These are phyloP conservation scores for Lizanozyma gosingica DNA, from an alignment of 1,139 yeast genomes.

Conservation along the genomic window DNA sequence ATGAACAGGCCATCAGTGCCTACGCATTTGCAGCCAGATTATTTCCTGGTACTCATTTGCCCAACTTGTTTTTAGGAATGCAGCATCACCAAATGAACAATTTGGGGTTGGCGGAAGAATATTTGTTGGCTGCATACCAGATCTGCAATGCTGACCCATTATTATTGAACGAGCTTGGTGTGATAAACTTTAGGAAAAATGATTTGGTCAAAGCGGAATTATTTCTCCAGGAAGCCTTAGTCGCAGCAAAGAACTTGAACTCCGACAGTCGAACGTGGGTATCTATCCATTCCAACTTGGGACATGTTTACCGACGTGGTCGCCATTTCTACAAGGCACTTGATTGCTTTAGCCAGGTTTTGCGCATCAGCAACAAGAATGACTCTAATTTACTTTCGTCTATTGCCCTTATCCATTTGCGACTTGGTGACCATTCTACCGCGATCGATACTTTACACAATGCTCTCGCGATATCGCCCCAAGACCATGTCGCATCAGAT, in stretches of 20 bases:
- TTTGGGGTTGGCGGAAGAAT: conserved; percentile 76
- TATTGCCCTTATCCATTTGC: conserved; percentile 73
- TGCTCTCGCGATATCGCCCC: conserved; percentile 71
- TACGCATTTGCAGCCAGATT: conserved; percentile 92
- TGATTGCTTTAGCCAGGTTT: conserved; percentile 67
- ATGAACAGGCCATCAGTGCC: conserved; percentile 96
- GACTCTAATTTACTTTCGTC: conserved; percentile 78
- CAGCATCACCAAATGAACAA: conserved; percentile 88
- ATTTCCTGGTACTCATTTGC: conserved; percentile 91
- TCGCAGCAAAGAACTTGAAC: conserved; percentile 59
- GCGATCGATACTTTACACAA: conserved; percentile 76
- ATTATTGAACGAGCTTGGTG: conserved; percentile 86
- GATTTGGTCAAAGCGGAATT: conserved; percentile 63
- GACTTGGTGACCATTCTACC: conserved; percentile 50
- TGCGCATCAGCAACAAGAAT: conserved; percentile 52
- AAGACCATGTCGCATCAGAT: conserved; percentile 81
- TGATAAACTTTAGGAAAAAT: conserved; percentile 69
- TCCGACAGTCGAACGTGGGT: conserved; percentile 81
- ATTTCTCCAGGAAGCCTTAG: conserved; percentile 63
- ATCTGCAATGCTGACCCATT: conserved; percentile 83
- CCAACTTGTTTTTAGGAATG: conserved; percentile 89
- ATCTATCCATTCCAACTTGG: conserved; percentile 81
- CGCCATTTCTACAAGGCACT: conserved; percentile 60
- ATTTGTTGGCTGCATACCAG: conserved; percentile 63
- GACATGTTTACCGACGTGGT: conserved; percentile 77